These are phyloP conservation scores for Hemileccinum rubropunctum DNA, from an alignment of 768 basidiomycete species.

Conservation along the genomic window DNA sequence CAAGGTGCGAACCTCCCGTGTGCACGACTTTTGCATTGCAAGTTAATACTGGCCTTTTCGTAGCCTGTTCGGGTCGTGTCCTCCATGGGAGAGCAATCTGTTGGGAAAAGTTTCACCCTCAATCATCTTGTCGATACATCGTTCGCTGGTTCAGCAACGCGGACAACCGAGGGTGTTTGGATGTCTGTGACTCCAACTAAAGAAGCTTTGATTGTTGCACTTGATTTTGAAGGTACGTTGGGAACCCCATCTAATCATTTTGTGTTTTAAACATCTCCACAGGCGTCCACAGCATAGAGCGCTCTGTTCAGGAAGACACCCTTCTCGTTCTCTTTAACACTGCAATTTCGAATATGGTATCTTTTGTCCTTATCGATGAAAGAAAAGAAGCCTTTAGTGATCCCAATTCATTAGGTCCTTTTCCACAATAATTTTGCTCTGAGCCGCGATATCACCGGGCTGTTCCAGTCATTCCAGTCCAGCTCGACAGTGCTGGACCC, in stretches of 20 bases:
- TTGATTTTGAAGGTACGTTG: conserved; percentile 30
- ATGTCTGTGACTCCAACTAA: too few species aligned
- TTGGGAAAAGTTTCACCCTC: conserved; percentile 57
- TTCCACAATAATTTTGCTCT: conserved; percentile 67
- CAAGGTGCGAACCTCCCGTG: conserved; percentile 35
- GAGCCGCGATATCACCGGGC: conserved; percentile 55
- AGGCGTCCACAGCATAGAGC: conserved; percentile 64
- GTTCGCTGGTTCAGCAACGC: conserved; percentile 64
- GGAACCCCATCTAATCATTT: too few species aligned
- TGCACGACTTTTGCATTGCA: neutral
- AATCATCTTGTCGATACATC: conserved; percentile 65
- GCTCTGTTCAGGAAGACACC: conserved; percentile 35
- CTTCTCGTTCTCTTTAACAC: conserved; percentile 11
- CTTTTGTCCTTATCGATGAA: conserved; percentile 9
- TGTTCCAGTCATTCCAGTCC: conserved; percentile 62
- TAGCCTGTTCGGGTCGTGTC: conserved; percentile 46
- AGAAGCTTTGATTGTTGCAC: too few species aligned
- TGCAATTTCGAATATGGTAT: conserved; percentile 60
- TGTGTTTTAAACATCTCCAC: neutral
- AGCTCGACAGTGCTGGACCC: conserved; percentile 60
- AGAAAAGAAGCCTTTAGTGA: neutral
- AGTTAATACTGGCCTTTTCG: neutral
- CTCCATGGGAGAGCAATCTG: conserved; percentile 52
- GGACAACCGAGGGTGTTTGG: conserved; percentile 39
- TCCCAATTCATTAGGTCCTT: conserved; percentile 40